Percentiles rank a stretch among this genome's conserved stretches.
Evolutionary conservation across 441 rosid genomes (phyloP).

Genomic region (Melastoma candidum): DNA sequence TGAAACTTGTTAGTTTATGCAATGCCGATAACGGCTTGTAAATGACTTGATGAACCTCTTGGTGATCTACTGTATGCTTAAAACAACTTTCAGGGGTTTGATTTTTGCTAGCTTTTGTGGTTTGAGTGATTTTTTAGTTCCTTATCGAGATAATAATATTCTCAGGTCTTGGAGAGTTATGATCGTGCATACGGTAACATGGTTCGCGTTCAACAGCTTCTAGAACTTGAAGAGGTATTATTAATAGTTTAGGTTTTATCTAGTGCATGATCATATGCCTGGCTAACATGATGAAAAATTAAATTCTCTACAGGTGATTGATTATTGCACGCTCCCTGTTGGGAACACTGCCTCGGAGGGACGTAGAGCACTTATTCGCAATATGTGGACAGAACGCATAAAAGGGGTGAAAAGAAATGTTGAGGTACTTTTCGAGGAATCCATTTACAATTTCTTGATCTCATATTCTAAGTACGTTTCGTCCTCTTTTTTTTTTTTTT

Average conservation of each 20-base stretch:
- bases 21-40: too few relatives aligned
- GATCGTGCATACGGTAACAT: conserved; percentile 97
- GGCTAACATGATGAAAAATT: too few relatives aligned
- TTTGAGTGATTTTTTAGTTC: conserved; percentile 8
- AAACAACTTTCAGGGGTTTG: background rate
- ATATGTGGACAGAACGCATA: conserved; percentile 99
- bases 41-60: too few relatives aligned
- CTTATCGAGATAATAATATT: conserved; percentile 7
- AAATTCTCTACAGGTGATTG: conserved; percentile 60
- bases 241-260: conserved; percentile 7
- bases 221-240: conserved; percentile 95
- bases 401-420: conserved; percentile 95
- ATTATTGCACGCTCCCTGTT: conserved; percentile 84
- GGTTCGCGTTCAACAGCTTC: conserved; percentile 98
- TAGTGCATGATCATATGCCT: too few relatives aligned
- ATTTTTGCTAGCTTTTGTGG: background rate
- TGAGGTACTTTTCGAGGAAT: conserved; percentile 49
- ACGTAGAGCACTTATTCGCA: conserved; percentile 84
- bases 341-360: conserved; percentile 80
- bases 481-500: background rate
- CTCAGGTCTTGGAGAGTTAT: conserved; percentile 95
- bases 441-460: background rate
- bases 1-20: too few relatives aligned
- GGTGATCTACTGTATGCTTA: too few relatives aligned
- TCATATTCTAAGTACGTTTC: background rate